A percentile compares a stretch with the other conserved stretches of the same genome.
These are phyloP conservation scores for Pseudogymnoascus verrucosus DNA, from an alignment of 2,329 filamentous ascomycete genomes.

Conservation along the genomic window DNA sequence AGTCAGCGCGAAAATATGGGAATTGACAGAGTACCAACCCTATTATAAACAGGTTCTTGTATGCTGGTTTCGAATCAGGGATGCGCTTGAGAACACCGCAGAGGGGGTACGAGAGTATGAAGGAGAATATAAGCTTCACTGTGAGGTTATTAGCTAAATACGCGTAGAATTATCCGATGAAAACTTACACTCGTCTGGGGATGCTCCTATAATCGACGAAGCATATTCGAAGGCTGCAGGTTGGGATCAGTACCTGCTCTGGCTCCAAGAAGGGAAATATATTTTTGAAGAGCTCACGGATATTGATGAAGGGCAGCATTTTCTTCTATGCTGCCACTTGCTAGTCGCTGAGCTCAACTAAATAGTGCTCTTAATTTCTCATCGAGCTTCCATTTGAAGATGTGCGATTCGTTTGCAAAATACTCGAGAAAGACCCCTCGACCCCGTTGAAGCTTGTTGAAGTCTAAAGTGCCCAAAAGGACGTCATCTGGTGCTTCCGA, in stretches of 20 bases:
- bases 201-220: conserved; percentile 49
- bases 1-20: conserved; percentile 11
- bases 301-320: conserved; percentile 59
- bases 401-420: neutral
- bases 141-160: conserved; percentile 13
- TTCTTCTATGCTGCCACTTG: neutral
- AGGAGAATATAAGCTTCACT: conserved; percentile 92
- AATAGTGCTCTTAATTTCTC: conserved; percentile 1
- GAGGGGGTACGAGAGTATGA: conserved; percentile 86
- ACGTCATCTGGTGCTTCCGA: conserved; percentile 1
- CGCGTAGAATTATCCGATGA: neutral
- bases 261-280: conserved; percentile 12
- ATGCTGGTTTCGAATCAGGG: conserved; percentile 72
- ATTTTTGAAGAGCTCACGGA: conserved; percentile 36
- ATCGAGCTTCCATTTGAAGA: conserved; percentile 6
- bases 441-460: neutral
- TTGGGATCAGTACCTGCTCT: conserved; percentile 22
- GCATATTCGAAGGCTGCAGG: conserved; percentile 52
- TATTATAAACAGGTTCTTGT: conserved; percentile 85
- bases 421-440: conserved; percentile 1
- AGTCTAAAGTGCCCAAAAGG: conserved; percentile 1
- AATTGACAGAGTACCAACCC: conserved; percentile 40
- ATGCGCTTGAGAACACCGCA: conserved; percentile 83
- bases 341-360: neutral
- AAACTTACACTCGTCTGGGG: conserved; percentile 53